Conservation (phyloP, 2,329 filamentous ascomycete species). For the Emergomyces pasteurianus region DNA sequence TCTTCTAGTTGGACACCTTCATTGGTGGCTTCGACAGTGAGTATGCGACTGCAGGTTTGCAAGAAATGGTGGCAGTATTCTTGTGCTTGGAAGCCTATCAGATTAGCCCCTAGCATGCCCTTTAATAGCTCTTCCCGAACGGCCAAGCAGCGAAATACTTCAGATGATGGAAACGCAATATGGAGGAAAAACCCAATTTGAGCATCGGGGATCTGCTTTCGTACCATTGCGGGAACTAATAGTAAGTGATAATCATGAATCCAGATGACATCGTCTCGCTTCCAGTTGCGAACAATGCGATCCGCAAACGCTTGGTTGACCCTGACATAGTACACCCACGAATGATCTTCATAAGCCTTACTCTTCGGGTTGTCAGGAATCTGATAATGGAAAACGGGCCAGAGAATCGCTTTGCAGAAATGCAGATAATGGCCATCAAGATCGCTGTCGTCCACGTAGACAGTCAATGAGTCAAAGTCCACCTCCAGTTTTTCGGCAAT, state of each 20-base stretch:
- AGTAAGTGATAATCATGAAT: conserved; percentile 91
- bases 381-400: conserved; percentile 97
- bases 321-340: conserved; percentile 87
- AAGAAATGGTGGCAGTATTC: conserved; percentile 92
- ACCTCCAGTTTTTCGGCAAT: conserved; percentile 72
- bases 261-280: conserved; percentile 86
- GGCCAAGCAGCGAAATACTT: conserved; percentile 86
- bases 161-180: conserved; percentile 88
- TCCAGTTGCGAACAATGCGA: conserved; percentile 82
- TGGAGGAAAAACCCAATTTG: conserved; percentile 96
- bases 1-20: conserved; percentile 86
- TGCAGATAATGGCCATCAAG: conserved; percentile 91
- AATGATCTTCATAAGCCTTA: conserved; percentile 96
- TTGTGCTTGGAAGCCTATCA: conserved; percentile 85
- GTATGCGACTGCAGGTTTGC: conserved; percentile 83
- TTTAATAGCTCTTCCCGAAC: conserved; percentile 77
- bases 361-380: conserved; percentile 96
- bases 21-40: conserved; percentile 79
- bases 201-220: conserved; percentile 73
- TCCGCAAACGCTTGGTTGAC: conserved; percentile 91
- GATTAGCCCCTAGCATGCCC: conserved; percentile 83
- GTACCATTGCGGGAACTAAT: conserved; percentile 77
- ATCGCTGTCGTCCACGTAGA: conserved; percentile 81
- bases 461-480: conserved; percentile 70
- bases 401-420: conserved; percentile 94